Percentiles rank a stretch among this genome's conserved stretches.
phyloP scores from a whole-genome alignment of 805 yeast species.

The Saturnispora besseyi region DNA sequence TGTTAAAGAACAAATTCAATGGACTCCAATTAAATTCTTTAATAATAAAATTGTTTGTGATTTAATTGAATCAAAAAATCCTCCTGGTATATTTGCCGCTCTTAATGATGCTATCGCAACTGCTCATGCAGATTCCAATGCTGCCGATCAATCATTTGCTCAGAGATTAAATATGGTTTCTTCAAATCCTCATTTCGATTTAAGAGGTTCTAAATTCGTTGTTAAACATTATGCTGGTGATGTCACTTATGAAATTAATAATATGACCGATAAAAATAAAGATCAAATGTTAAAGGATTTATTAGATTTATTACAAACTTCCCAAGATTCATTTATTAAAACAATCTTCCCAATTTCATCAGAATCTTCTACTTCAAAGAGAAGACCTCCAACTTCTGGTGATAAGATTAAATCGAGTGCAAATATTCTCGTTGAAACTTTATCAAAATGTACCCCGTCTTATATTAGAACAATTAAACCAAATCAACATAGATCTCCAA shows the following conservation, averaged over 20 bases:
- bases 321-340: slow-evolving; percentile 55
- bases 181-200: slow-evolving; percentile 77
- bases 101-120: slow-evolving; percentile 96
- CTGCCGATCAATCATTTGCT: slow-evolving; percentile 94
- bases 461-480: slow-evolving; percentile 97
- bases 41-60: slow-evolving; percentile 96
- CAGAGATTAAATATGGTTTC: slow-evolving; percentile 83
- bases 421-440: slow-evolving; percentile 77
- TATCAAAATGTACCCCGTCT: slow-evolving; percentile 87
- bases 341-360: slow-evolving; percentile 56
- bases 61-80: slow-evolving; percentile 84
- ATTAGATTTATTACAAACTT: slow-evolving; percentile 65
- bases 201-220: slow-evolving; percentile 72
- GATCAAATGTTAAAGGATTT: slow-evolving; percentile 88
- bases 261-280: slow-evolving; percentile 95
- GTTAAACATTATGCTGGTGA: slow-evolving; percentile 98
- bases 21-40: slow-evolving; percentile 97
- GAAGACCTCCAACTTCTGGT: slow-evolving; percentile 90
- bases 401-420: slow-evolving; percentile 92
- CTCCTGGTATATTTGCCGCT: slow-evolving; percentile 95
- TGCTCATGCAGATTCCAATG: slow-evolving; percentile 94
- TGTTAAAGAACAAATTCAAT: slow-evolving; percentile 85
- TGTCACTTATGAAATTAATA: slow-evolving; percentile 80
- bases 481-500: slow-evolving; percentile 83
- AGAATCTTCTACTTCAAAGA: slow-evolving; percentile 51